Evolutionary conservation across 2,329 filamentous ascomycete species (phyloP).

Genomic region (Chaetomium olivaceum): DNA sequence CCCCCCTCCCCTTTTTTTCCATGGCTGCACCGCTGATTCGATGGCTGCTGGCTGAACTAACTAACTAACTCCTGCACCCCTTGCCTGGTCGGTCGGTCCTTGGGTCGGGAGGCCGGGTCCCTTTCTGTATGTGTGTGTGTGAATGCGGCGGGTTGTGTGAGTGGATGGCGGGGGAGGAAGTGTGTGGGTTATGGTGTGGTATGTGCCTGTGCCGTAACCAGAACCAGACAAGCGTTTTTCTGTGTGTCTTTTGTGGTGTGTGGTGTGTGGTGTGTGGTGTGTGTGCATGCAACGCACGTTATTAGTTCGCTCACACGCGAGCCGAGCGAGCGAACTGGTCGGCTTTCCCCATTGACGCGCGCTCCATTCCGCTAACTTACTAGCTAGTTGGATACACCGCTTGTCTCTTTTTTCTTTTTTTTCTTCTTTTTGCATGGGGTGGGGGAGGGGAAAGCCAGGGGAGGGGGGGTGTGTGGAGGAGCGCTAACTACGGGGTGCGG

Average conservation of each 20-base stretch:
- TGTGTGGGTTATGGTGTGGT: too few relatives aligned
- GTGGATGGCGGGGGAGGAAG: not conserved
- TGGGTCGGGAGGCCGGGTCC: not conserved
- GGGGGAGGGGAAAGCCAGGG: not conserved
- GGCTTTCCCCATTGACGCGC: not conserved
- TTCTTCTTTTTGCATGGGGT: not conserved
- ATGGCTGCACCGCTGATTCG: not conserved
- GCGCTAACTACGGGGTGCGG: not conserved
- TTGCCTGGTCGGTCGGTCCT: too few relatives aligned
- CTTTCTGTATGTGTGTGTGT: not conserved
- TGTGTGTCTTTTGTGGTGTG: too few relatives aligned
- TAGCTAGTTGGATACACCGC: conserved; percentile 1
- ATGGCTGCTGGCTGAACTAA: too few relatives aligned
- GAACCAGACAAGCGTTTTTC: not conserved
- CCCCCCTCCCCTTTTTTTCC: too few relatives aligned
- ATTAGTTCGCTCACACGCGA: too few relatives aligned
- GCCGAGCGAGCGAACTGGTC: too few relatives aligned
- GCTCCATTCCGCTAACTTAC: not conserved
- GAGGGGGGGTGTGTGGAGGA: not conserved
- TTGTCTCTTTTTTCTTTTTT: not conserved
- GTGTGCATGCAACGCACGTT: too few relatives aligned
- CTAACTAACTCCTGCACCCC: too few relatives aligned
- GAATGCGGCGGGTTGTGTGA: not conserved
- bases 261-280: too few relatives aligned
- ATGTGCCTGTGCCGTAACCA: not conserved